These are phyloP conservation scores for Neurospora sp. DNA, from an alignment of 495 filamentous ascomycete species.

Conservation along the genomic window DNA sequence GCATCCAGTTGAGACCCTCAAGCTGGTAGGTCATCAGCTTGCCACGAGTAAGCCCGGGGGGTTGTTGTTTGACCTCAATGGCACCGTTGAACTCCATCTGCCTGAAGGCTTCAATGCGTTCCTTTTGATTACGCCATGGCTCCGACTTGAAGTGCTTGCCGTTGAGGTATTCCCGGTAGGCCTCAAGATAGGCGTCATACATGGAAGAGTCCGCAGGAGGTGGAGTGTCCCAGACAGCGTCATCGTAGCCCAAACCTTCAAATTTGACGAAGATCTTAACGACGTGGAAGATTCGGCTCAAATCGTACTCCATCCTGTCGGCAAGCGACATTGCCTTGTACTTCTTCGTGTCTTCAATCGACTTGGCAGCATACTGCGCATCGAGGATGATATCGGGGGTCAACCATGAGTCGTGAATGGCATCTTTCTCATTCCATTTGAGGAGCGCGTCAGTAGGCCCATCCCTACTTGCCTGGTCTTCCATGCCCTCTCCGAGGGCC, in stretches of 20 bases:
- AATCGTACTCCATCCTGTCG: conserved; percentile 52
- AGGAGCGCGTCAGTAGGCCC: conserved; percentile 37
- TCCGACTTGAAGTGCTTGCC: conserved; percentile 56
- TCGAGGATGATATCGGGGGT: conserved; percentile 82
- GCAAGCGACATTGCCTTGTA: conserved; percentile 18
- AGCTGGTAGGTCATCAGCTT: conserved; percentile 89
- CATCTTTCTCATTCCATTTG: conserved; percentile 63
- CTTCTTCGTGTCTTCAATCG: conserved; percentile 37
- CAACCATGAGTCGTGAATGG: conserved; percentile 74
- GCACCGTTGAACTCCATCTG: conserved; percentile 52
- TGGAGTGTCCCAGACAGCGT: conserved; percentile 79
- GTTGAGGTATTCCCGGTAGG: conserved; percentile 75
- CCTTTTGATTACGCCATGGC: conserved; percentile 43
- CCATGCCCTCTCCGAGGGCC: conserved; percentile 38
- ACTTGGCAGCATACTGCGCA: conserved; percentile 39
- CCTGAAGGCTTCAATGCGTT: conserved; percentile 53
- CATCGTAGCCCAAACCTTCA: conserved; percentile 90
- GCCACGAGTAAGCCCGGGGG: conserved; percentile 60
- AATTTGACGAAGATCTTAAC: conserved; percentile 74
- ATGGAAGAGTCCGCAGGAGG: conserved; percentile 55
- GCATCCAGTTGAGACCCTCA: conserved; percentile 94
- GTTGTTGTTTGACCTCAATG: conserved; percentile 63
- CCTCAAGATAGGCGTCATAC: conserved; percentile 72
- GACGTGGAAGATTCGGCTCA: conserved; percentile 57
- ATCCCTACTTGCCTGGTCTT: conserved; percentile 7